A percentile compares a stretch with the other conserved stretches of the same genome.
These are phyloP conservation scores for Tulasnella sp. DNA, from an alignment of 768 basidiomycete genomes.

Conservation along the genomic window DNA sequence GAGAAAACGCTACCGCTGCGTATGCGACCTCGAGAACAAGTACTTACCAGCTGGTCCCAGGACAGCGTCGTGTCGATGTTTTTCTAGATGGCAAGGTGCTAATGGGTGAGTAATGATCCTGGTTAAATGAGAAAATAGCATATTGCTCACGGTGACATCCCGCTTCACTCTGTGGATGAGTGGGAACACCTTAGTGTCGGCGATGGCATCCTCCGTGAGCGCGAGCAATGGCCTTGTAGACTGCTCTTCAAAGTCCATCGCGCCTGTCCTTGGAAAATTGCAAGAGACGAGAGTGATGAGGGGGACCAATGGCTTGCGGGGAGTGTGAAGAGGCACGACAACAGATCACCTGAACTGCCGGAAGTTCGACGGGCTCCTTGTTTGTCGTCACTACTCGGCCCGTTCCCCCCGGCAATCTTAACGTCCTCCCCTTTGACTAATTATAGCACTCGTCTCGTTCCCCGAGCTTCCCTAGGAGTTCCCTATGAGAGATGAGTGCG, in stretches of 20 bases:
- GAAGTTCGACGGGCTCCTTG: neutral
- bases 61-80: conserved; percentile 51
- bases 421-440: no score
- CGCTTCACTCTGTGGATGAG: conserved; percentile 60
- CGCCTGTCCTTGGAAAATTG: neutral
- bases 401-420: neutral
- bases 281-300: neutral
- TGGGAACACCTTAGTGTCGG: conserved; percentile 46
- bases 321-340: neutral
- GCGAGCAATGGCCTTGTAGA: neutral
- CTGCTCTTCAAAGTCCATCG: conserved; percentile 8
- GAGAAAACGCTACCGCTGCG: neutral
- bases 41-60: conserved; percentile 60
- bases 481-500: no score
- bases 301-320: neutral
- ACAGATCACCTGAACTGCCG: neutral
- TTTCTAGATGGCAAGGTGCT: conserved; percentile 25
- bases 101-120: conserved; percentile 21
- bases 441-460: no score
- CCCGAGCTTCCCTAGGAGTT: no score
- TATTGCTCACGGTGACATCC: conserved; percentile 45
- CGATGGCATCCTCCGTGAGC: neutral
- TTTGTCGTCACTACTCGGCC: neutral
- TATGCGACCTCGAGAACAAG: neutral
- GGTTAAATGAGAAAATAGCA: conserved; percentile 1